These are phyloP conservation scores for Podospora bellae-mahoneyi DNA, from an alignment of 495 filamentous ascomycete species.

Conservation along the genomic window DNA sequence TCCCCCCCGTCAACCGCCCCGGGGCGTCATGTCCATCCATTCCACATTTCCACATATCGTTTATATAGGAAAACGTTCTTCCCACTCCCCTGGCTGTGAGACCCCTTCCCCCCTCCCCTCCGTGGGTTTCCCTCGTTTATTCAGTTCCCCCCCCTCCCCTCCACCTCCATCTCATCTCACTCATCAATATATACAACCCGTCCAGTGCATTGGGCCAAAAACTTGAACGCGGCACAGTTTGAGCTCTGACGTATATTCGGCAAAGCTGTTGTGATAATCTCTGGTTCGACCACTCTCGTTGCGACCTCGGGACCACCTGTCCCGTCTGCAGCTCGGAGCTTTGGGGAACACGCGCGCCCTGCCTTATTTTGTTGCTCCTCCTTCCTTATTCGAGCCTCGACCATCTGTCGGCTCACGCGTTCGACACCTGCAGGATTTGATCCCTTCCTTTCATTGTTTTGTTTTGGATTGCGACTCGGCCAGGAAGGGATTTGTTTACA, in stretches of 20 bases:
- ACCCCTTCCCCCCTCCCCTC: slow-evolving; percentile 3
- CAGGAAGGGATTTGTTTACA: not conserved
- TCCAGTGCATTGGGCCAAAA: not conserved
- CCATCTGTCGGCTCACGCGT: slow-evolving; percentile 18
- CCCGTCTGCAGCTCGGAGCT: slow-evolving; percentile 16
- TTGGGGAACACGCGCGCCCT: slow-evolving; percentile 26
- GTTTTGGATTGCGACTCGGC: not conserved
- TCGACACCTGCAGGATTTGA: slow-evolving; percentile 7
- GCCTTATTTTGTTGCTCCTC: slow-evolving; percentile 11
- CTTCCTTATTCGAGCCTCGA: slow-evolving; percentile 17
- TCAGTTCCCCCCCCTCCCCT: not conserved
- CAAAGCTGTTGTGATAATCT: slow-evolving; percentile 26
- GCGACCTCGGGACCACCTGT: slow-evolving; percentile 18
- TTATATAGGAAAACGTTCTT: not conserved
- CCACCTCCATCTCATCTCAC: not conserved
- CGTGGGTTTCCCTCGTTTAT: slow-evolving; percentile 5
- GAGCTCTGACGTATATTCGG: slow-evolving; percentile 32
- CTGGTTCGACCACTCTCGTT: slow-evolving; percentile 23
- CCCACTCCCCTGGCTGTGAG: not conserved
- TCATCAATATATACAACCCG: not conserved
- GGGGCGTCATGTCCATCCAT: not conserved
- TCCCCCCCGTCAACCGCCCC: not conserved
- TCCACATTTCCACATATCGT: not conserved
- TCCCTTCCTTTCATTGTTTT: slow-evolving; percentile 5
- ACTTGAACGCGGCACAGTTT: slow-evolving; percentile 12